Evolutionary conservation across 208 protist genomes (phyloP).

Genomic region (Trichomonas gallinae): DNA sequence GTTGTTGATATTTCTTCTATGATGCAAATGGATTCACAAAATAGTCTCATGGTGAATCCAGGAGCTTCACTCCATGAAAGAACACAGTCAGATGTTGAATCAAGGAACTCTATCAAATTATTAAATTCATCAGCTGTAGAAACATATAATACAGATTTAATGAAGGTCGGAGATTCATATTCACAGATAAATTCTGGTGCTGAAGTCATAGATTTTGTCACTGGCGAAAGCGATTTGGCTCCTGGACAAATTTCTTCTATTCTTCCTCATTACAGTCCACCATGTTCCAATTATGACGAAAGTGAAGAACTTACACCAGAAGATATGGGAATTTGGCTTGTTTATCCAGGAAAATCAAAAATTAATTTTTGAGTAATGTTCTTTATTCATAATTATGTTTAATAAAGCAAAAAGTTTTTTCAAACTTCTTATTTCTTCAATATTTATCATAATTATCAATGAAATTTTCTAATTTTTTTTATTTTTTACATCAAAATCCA

Average conservation of each 20-base stretch:
- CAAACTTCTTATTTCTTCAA: too few relatives aligned
- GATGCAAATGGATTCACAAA: background rate
- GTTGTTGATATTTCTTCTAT: background rate
- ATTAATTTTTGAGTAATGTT: background rate
- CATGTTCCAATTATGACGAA: background rate
- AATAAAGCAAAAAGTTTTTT: too few relatives aligned
- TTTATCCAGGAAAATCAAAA: background rate
- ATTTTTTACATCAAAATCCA: too few relatives aligned
- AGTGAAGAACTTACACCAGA: background rate
- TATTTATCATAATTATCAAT: too few relatives aligned
- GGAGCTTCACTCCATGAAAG: background rate
- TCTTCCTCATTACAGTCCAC: background rate
- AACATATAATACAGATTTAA: background rate
- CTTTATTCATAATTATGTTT: too few relatives aligned
- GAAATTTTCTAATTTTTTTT: too few relatives aligned
- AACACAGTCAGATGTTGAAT: background rate
- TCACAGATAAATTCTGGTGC: background rate
- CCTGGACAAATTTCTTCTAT: background rate
- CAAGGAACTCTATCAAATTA: background rate
- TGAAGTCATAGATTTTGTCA: background rate
- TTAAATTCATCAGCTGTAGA: background rate
- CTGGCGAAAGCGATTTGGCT: background rate
- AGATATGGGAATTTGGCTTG: background rate
- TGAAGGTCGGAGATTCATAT: background rate
- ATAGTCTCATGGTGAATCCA: background rate